phyloP scores from a whole-genome alignment of 768 basidiomycete species.

The Termitomyces sp. region DNA sequence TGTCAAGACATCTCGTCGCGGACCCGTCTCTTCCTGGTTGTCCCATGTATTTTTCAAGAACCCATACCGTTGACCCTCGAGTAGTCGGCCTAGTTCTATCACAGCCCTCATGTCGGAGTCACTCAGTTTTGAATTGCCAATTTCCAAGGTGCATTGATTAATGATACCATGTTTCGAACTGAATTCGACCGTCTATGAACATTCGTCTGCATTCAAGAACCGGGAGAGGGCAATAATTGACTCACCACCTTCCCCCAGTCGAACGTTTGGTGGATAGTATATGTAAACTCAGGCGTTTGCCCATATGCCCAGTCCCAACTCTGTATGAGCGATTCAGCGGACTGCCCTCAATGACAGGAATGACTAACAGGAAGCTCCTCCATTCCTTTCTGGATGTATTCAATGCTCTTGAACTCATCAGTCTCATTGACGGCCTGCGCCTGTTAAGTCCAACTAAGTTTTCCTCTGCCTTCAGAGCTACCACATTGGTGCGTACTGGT shows the following conservation, averaged over 20 bases:
- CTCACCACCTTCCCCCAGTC: conserved; percentile 49
- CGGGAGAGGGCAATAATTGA: conserved; percentile 6
- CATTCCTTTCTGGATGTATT: conserved; percentile 67
- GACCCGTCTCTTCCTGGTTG: conserved; percentile 1
- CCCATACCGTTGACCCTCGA: conserved; percentile 32
- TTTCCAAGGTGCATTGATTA: conserved; percentile 36
- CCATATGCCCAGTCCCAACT: conserved; percentile 94
- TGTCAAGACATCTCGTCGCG: conserved; percentile 12
- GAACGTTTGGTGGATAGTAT: conserved; percentile 43
- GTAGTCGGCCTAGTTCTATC: conserved; percentile 5
- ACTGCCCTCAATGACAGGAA: not conserved
- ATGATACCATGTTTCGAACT: conserved; percentile 67
- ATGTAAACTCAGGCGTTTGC: conserved; percentile 91
- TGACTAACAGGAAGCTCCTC: conserved; percentile 63
- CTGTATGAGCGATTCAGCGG: conserved; percentile 33
- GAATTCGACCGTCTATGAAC: conserved; percentile 41
- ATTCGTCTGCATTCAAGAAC: not conserved
- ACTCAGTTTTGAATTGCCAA: conserved; percentile 17
- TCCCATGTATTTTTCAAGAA: conserved; percentile 16
- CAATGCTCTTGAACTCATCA: conserved; percentile 37
- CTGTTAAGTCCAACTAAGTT: conserved; percentile 22
- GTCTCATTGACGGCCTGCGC: conserved; percentile 41
- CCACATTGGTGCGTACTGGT: conserved; percentile 18
- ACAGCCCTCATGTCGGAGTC: not conserved
- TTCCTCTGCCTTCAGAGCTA: not conserved